A percentile compares a stretch with the other conserved stretches of the same genome.
These are phyloP conservation scores for Dryas drummondii DNA, from an alignment of 306 rosid species.

Conservation along the genomic window DNA sequence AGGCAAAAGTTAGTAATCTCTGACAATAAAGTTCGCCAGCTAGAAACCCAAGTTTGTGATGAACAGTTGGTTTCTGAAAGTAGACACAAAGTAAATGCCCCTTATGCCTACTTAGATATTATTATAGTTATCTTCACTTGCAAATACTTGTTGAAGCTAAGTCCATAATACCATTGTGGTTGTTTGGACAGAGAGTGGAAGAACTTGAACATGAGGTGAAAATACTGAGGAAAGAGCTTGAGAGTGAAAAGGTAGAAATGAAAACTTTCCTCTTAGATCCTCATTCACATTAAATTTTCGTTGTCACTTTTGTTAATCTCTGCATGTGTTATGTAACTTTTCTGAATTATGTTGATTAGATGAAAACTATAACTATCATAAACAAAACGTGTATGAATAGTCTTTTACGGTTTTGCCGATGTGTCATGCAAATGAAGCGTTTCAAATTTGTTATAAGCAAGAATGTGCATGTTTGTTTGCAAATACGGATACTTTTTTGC, in stretches of 20 bases:
- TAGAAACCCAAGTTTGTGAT: slow-evolving; percentile 69
- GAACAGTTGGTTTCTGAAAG: slow-evolving; percentile 62
- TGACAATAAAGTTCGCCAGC: slow-evolving; percentile 82
- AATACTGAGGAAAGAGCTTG: slow-evolving; percentile 70
- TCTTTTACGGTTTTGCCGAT: background rate
- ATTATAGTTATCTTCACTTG: slow-evolving; percentile 24
- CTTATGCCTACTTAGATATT: slow-evolving; percentile 4
- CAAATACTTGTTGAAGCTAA: slow-evolving; percentile 22
- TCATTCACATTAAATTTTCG: background rate
- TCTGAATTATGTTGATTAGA: background rate
- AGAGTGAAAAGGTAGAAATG: slow-evolving; percentile 85
- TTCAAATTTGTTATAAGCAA: too few relatives aligned
- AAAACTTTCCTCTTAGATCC: slow-evolving; percentile 11
- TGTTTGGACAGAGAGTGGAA: slow-evolving; percentile 68
- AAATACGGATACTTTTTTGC: background rate
- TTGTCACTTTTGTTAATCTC: background rate
- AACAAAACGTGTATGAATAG: background rate
- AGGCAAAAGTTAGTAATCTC: slow-evolving; percentile 79
- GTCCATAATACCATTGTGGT: slow-evolving; percentile 23
- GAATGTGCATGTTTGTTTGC: background rate
- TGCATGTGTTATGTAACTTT: background rate
- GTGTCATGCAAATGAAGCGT: background rate
- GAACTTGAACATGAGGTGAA: slow-evolving; percentile 65
- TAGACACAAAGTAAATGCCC: slow-evolving; percentile 51
- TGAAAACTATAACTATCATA: background rate